These are phyloP conservation scores for Tuctoria greenei DNA, from an alignment of 176 grass and related monocot species.

Conservation along the genomic window DNA sequence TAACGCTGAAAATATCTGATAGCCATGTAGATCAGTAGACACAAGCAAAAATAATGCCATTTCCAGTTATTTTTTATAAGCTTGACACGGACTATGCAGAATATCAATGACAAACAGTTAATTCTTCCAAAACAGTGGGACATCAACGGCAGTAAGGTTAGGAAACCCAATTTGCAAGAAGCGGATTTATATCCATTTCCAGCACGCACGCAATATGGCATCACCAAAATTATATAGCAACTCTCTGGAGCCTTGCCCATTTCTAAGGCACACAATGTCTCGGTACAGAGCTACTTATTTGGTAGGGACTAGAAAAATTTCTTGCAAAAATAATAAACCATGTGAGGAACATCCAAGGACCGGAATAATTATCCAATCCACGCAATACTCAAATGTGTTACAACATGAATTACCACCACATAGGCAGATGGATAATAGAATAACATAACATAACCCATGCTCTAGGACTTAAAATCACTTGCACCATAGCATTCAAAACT, in stretches of 20 bases:
- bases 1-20: background rate
- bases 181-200: background rate
- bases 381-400: background rate
- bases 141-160: background rate
- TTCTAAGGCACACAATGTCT: background rate
- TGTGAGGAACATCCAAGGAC: background rate
- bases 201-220: background rate
- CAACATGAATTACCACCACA: background rate
- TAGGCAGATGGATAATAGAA: background rate
- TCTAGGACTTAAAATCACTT: no score
- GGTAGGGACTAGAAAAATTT: slow-evolving; percentile 9
- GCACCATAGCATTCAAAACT: no score
- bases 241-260: background rate
- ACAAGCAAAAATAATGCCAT: slow-evolving; percentile 5
- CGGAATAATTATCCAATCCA: slow-evolving; percentile 14
- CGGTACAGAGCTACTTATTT: background rate
- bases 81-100: background rate
- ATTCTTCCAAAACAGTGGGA: slow-evolving; percentile 16
- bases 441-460: background rate
- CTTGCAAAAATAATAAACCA: background rate
- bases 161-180: background rate
- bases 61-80: slow-evolving; percentile 18
- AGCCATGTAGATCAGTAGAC: background rate
- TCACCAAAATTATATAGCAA: background rate
- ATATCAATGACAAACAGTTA: background rate